A percentile compares a stretch with the other conserved stretches of the same genome.
These are phyloP conservation scores for Gynochthodes officinalis DNA, from an alignment of 257 asterid genomes.

Conservation along the genomic window DNA sequence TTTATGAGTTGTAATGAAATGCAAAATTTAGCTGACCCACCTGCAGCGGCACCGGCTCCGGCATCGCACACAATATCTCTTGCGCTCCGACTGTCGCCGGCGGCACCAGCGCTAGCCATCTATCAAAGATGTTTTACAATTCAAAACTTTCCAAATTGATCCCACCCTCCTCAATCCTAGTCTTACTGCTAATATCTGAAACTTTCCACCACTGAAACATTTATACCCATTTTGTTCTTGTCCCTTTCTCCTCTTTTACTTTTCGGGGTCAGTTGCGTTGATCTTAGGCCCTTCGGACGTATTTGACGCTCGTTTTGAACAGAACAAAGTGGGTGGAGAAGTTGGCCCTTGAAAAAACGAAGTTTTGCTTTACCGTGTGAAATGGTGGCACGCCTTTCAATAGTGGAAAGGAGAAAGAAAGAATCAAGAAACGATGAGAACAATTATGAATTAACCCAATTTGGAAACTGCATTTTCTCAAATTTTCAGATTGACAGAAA, in stretches of 20 bases:
- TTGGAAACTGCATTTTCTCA: not conserved
- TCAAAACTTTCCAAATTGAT: conserved; percentile 5
- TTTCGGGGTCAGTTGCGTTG: conserved; percentile 6
- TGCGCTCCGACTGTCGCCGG: conserved; percentile 46
- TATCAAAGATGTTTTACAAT: not conserved
- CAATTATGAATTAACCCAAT: not conserved
- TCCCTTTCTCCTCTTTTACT: not conserved
- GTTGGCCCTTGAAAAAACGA: not conserved
- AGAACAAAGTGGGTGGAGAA: not conserved
- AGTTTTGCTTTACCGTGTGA: not conserved
- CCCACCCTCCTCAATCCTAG: not conserved
- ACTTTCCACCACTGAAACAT: not conserved
- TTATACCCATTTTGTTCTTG: not conserved
- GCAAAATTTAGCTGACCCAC: conserved; percentile 40
- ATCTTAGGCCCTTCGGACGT: conserved; percentile 3
- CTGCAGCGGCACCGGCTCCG: conserved; percentile 96
- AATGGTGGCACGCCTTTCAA: conserved; percentile 14
- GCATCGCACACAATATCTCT: conserved; percentile 64
- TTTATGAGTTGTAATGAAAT: not conserved
- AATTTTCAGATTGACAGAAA: not conserved
- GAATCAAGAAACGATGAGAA: not conserved
- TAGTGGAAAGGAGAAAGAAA: not conserved
- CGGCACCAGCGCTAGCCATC: conserved; percentile 25
- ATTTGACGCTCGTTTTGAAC: conserved; percentile 1
- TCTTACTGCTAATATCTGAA: not conserved